These are phyloP conservation scores for Claviceps purpurea DNA, from an alignment of 2,329 filamentous ascomycete species.

Conservation along the genomic window DNA sequence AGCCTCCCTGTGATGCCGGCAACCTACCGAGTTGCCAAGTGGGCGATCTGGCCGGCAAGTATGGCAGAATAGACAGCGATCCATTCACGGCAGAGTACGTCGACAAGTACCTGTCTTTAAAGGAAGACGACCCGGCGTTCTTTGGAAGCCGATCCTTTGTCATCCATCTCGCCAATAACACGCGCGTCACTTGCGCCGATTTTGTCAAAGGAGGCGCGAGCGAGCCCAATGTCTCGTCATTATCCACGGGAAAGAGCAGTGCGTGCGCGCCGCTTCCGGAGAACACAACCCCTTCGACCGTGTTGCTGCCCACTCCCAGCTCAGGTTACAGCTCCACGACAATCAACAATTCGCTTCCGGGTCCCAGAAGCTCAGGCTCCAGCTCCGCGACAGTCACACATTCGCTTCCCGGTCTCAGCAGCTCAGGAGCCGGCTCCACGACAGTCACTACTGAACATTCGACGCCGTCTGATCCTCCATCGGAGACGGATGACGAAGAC, in stretches of 20 bases:
- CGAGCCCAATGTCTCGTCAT: neutral
- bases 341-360: neutral
- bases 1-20: conserved; percentile 42
- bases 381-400: neutral
- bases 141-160: conserved; percentile 54
- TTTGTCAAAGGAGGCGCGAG: conserved; percentile 22
- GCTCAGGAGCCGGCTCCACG: neutral
- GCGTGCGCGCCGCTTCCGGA: neutral
- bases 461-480: neutral
- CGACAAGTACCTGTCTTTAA: conserved; percentile 44
- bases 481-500: neutral
- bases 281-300: neutral
- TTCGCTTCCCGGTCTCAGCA: too few species aligned
- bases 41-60: conserved; percentile 64
- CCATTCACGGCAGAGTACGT: conserved; percentile 36
- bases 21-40: conserved; percentile 55
- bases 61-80: conserved; percentile 44
- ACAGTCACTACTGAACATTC: neutral
- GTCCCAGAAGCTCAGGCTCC: neutral
- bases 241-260: neutral
- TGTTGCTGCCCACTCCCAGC: neutral
- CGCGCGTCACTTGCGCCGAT: conserved; percentile 52
- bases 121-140: conserved; percentile 38
- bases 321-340: neutral
- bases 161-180: conserved; percentile 50